Evolutionary conservation across 1,284 basidiomycete genomes (phyloP), one percentile per base, ranked within the genome.

Genomic region (Boletus sp.): DNA sequence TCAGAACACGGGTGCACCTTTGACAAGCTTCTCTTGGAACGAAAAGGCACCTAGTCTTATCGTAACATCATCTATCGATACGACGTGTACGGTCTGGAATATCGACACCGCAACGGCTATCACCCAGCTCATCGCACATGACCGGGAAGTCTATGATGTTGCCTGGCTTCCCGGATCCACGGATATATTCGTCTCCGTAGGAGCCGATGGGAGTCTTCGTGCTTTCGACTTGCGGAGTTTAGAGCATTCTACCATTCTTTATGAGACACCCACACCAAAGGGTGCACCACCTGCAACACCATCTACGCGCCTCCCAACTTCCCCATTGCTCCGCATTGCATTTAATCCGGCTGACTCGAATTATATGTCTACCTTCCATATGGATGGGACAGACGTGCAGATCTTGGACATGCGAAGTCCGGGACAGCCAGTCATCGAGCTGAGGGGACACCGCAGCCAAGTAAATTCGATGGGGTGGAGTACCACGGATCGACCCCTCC

Each of bases 91-190:
- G 2, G 85, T 95, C 26, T 94, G 95, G 95, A 96, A 99, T 66
- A 91, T 99, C 63, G 91, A 96, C 57, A 94, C 92, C 2, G 82
- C 85, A 16, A 86, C 89, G n/a, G 95, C 96, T 13, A 83, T 99
- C 61, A 99, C 96, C 1, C 96, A 99, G 68, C 81, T 94, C 57
- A 95, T 95, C 65, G 96, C 96, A 0, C 96, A 99, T 72, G 96
- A 99, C 74, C 83, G 93, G 40, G 96, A 98, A 67, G 96, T 99
- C 6, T 94, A 94, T 69, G 92, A 95, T 63, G 92, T 95, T 41
- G 94, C 92, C 34, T 98, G 96, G 95, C 81, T 97, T n/a, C 96
- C 96, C 2, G 83, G 87, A n/a, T 95, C 91, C 10, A 90, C 91
- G 4, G 94, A 99, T 67, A 94, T 98, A 55, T 99, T 99, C 68